These are phyloP conservation scores for Cyberlindnera sargentensis DNA, from an alignment of 805 yeast species.

Conservation along the genomic window DNA sequence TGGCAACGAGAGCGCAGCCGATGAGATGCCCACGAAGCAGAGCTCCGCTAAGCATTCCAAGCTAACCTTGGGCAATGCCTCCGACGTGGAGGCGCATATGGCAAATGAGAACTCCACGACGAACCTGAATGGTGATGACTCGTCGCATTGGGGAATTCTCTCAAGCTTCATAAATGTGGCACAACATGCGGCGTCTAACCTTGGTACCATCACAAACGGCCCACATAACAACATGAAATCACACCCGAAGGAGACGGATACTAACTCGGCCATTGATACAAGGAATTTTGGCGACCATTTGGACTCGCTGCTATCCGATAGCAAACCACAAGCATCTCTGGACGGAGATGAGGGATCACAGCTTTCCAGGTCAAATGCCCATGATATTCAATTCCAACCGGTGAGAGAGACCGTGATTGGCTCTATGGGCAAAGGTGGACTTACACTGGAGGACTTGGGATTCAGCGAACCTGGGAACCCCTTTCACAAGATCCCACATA, in stretches of 20 bases:
- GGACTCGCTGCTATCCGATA: constrained; percentile 26
- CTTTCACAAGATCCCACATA: not conserved
- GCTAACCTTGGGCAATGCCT: constrained; percentile 1
- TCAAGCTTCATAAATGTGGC: constrained; percentile 41
- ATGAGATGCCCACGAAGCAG: no score
- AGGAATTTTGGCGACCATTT: constrained; percentile 23
- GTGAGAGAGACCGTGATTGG: constrained; percentile 40
- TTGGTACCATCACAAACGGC: constrained; percentile 10
- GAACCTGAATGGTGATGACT: not conserved
- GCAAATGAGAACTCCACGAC: constrained; percentile 5
- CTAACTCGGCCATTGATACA: not conserved
- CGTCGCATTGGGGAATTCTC: constrained; percentile 28
- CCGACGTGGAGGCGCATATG: constrained; percentile 6
- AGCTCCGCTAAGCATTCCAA: not conserved
- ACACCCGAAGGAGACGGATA: constrained; percentile 3
- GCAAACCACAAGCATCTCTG: not conserved
- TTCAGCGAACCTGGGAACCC: not conserved
- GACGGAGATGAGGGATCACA: constrained; percentile 4
- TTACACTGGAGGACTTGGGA: constrained; percentile 32
- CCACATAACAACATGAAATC: constrained; percentile 4
- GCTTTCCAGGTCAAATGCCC: constrained; percentile 9
- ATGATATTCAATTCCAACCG: constrained; percentile 35
- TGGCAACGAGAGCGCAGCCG: no score
- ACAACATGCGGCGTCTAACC: constrained; percentile 34
- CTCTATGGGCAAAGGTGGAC: constrained; percentile 49